Percentiles rank a stretch among this genome's conserved stretches.
These are phyloP conservation scores for Neoscytalidium dimidiatum DNA, from an alignment of 2,329 filamentous ascomycete genomes.

Conservation along the genomic window DNA sequence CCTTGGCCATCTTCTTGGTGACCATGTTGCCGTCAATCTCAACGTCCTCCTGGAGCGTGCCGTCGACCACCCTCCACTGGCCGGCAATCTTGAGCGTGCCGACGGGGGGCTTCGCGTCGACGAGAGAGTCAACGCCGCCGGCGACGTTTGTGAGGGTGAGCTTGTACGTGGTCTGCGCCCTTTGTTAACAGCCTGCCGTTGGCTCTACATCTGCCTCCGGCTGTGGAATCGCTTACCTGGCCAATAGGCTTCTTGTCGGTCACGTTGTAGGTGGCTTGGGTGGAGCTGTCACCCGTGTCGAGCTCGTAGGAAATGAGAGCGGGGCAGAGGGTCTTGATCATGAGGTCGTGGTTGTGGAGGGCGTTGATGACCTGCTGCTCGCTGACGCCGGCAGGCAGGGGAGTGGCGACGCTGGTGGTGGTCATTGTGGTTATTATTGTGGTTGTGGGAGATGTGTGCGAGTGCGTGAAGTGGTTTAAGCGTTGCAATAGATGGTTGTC, in stretches of 20 bases:
- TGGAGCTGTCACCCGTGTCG: conserved; percentile 33
- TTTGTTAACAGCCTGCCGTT: conserved; percentile 18
- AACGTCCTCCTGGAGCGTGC: conserved; percentile 38
- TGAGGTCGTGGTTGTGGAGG: conserved; percentile 42
- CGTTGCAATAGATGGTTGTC: background rate
- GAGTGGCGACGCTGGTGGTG: conserved; percentile 39
- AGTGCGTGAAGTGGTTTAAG: background rate
- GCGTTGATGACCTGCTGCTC: conserved; percentile 33
- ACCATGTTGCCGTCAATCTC: conserved; percentile 45
- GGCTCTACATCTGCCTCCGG: no score
- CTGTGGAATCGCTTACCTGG: conserved; percentile 26
- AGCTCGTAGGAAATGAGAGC: conserved; percentile 36
- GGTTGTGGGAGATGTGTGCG: no score
- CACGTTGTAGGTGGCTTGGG: conserved; percentile 35
- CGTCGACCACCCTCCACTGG: conserved; percentile 38
- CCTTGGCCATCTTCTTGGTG: conserved; percentile 46
- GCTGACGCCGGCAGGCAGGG: conserved; percentile 31
- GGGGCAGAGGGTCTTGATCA: conserved; percentile 42
- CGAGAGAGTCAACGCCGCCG: conserved; percentile 38
- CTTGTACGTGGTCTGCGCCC: conserved; percentile 37
- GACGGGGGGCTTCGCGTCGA: conserved; percentile 42
- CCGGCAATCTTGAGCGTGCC: conserved; percentile 41
- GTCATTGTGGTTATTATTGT: no score
- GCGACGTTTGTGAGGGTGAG: conserved; percentile 41
- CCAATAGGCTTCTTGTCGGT: conserved; percentile 44